Evolutionary conservation across 768 basidiomycete species (phyloP).

Genomic region (Galerina sulciceps): DNA sequence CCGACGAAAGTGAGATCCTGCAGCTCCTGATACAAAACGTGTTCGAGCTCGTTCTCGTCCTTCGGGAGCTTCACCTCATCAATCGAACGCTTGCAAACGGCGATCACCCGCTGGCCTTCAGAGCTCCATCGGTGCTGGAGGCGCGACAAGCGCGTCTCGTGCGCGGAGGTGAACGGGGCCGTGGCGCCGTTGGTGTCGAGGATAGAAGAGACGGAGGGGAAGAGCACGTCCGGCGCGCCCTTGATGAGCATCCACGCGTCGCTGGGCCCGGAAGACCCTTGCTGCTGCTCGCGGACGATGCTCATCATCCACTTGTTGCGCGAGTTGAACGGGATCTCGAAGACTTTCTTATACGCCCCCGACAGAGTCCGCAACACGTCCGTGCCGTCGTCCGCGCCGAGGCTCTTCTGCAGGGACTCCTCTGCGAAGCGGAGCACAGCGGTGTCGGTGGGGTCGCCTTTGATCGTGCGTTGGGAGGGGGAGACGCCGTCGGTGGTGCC

Average conservation of each 20-base stretch:
- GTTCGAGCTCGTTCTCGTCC: conserved; percentile 26
- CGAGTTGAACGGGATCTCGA: conserved; percentile 49
- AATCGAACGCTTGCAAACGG: conserved; percentile 1
- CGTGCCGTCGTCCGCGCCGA: conserved; percentile 25
- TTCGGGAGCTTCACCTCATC: neutral
- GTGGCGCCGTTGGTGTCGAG: conserved; percentile 33
- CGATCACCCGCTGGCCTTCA: neutral
- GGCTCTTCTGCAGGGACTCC: conserved; percentile 4
- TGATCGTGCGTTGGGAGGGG: conserved; percentile 36
- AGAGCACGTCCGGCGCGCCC: conserved; percentile 63
- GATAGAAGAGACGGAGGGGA: conserved; percentile 40
- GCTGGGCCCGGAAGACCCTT: neutral
- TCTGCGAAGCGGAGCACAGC: conserved; percentile 56
- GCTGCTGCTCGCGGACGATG: conserved; percentile 33
- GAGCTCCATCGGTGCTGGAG: conserved; percentile 8
- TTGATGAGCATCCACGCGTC: conserved; percentile 49
- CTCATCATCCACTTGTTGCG: conserved; percentile 66
- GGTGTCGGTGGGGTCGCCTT: conserved; percentile 57
- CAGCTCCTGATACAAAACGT: conserved; percentile 42
- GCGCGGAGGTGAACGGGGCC: neutral
- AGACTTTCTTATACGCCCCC: conserved; percentile 26
- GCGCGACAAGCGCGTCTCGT: neutral
- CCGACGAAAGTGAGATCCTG: conserved; percentile 50
- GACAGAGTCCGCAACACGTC: conserved; percentile 25
- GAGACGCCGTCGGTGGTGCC: conserved; percentile 14